Conservation (phyloP, 1,139 yeast species). For the Blastobotrys elegans region DNA sequence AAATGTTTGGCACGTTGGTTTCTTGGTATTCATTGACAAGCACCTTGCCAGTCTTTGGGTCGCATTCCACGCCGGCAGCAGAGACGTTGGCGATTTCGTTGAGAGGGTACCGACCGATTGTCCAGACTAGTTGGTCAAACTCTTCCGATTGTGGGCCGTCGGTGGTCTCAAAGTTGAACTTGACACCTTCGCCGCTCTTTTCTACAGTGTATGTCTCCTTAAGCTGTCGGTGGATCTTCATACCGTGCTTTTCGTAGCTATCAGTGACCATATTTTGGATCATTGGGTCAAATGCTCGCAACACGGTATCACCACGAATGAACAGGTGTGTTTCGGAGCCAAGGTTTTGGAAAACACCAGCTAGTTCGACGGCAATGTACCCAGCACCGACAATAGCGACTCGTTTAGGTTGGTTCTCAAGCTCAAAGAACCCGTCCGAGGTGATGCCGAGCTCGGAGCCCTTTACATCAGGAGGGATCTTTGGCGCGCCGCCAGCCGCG, state of each 20-base stretch:
- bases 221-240: conserved; percentile 67
- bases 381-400: conserved; percentile 98
- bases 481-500: conserved; percentile 91
- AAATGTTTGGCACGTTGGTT: conserved; percentile 66
- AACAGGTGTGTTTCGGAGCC: conserved; percentile 85
- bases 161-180: conserved; percentile 42
- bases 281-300: conserved; percentile 79
- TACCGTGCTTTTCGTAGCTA: conserved; percentile 72
- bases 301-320: conserved; percentile 84
- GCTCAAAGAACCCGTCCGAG: conserved; percentile 86
- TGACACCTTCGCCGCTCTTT: conserved; percentile 54
- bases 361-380: conserved; percentile 90
- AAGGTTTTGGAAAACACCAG: conserved; percentile 87
- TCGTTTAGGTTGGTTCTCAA: conserved; percentile 75
- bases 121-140: conserved; percentile 87
- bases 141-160: conserved; percentile 39
- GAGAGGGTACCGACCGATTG: conserved; percentile 82
- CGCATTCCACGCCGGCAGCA: conserved; percentile 61
- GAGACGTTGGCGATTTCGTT: conserved; percentile 66
- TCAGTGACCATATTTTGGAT: conserved; percentile 78
- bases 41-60: conserved; percentile 51
- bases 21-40: conserved; percentile 83
- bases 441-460: conserved; percentile 83
- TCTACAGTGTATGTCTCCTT: conserved; percentile 44
- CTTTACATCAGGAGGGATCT: conserved; percentile 60